Conservation (phyloP, 2,329 filamentous ascomycete species). For the Ophiostoma quercus region DNA sequence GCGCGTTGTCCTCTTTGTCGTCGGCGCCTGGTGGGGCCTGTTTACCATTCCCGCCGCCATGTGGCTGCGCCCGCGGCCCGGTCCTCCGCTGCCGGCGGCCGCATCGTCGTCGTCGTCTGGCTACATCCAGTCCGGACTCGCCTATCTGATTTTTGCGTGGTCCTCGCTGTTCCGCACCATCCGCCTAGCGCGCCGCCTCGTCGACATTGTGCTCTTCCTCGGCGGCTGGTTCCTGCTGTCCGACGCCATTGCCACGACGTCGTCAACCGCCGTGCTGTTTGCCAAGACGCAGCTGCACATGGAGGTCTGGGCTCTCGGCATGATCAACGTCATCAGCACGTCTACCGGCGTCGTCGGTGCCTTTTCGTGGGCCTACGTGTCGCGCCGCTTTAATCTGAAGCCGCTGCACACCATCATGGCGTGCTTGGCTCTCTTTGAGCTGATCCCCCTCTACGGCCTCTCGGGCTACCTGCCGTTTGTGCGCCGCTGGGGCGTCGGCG, state of each 20-base stretch:
- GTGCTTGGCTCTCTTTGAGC: conserved; percentile 85
- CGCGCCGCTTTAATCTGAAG: conserved; percentile 60
- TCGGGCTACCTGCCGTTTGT: conserved; percentile 81
- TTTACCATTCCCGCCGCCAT: conserved; percentile 85
- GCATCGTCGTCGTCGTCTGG: neutral
- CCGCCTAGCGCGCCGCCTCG: conserved; percentile 63
- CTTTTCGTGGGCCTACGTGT: conserved; percentile 81
- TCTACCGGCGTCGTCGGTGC: conserved; percentile 78
- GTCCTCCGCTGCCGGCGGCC: conserved; percentile 62
- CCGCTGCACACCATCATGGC: conserved; percentile 85
- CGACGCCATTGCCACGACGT: conserved; percentile 90
- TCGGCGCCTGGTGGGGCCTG: conserved; percentile 87
- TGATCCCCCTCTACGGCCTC: conserved; percentile 88
- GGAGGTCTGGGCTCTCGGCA: conserved; percentile 76
- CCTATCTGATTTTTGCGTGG: conserved; percentile 81
- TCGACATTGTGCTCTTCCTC: conserved; percentile 73
- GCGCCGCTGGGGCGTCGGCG: conserved; percentile 66
- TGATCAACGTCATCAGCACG: conserved; percentile 92
- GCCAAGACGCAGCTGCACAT: conserved; percentile 91
- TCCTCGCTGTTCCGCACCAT: conserved; percentile 76
- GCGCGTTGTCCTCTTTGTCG: conserved; percentile 76
- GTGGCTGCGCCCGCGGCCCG: conserved; percentile 83
- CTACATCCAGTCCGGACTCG: conserved; percentile 47
- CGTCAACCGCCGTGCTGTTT: conserved; percentile 89
- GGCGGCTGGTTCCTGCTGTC: conserved; percentile 91